phyloP scores from a whole-genome alignment of 1,284 basidiomycete species.

The Moesziomyces aphidis region DNA sequence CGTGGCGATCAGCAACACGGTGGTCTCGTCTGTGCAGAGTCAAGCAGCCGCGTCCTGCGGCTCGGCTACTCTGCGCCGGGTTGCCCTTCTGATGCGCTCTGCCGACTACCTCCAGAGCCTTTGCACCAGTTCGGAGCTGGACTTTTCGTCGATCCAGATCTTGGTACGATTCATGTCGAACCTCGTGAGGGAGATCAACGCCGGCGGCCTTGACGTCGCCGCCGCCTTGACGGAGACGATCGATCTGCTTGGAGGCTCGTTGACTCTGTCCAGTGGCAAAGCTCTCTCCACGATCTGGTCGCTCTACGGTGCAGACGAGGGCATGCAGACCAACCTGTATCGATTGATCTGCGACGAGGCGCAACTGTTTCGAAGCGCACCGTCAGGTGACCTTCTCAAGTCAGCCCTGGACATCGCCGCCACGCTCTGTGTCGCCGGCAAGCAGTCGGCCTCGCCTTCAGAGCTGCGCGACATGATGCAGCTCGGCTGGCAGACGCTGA shows the following conservation, averaged over 20 bases:
- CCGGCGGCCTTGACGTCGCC: constrained; percentile 10
- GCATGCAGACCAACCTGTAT: constrained; percentile 40
- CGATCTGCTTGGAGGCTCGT: constrained; percentile 38
- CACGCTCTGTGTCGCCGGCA: constrained; percentile 34
- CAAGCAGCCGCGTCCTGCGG: not conserved
- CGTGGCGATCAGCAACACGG: constrained; percentile 19
- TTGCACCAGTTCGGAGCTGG: constrained; percentile 36
- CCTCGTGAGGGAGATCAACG: constrained; percentile 19
- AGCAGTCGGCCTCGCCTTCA: constrained; percentile 27
- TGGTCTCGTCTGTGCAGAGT: constrained; percentile 8
- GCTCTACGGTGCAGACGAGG: constrained; percentile 36
- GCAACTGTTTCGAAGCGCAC: constrained; percentile 5
- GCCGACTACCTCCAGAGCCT: constrained; percentile 35
- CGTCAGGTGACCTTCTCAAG: constrained; percentile 45
- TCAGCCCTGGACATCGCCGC: constrained; percentile 57
- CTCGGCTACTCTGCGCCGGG: constrained; percentile 19
- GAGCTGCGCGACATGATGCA: constrained; percentile 30
- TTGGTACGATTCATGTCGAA: constrained; percentile 41
- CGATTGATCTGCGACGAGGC: constrained; percentile 39
- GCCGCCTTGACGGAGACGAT: constrained; percentile 13
- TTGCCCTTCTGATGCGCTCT: constrained; percentile 27
- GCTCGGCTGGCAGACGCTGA: constrained; percentile 34
- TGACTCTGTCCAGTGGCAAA: constrained; percentile 46
- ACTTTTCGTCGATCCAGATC: constrained; percentile 52
- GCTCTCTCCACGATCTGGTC: constrained; percentile 56